Percentiles rank a stretch among this genome's conserved stretches.
Evolutionary conservation across 768 basidiomycete species (phyloP).

Genomic region (Podaxis rugospora): DNA sequence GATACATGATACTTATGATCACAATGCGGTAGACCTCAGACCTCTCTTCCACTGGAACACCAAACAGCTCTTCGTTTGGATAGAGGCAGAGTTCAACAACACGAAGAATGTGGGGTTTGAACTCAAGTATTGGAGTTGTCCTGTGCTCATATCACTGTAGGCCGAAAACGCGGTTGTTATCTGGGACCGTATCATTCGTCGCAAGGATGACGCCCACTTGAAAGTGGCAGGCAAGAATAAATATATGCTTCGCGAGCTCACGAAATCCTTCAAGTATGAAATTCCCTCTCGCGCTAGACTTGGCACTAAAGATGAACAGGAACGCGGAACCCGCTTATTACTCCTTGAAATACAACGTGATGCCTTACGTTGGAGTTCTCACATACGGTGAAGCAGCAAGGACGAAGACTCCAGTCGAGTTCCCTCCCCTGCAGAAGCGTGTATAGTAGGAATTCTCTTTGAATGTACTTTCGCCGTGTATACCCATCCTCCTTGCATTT

Average conservation of each 20-base stretch:
- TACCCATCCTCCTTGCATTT: neutral
- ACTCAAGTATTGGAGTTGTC: neutral
- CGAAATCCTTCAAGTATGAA: constrained; percentile 70
- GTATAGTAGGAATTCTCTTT: constrained; percentile 23
- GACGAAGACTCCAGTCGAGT: constrained; percentile 32
- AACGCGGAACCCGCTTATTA: constrained; percentile 63
- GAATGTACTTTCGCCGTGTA: neutral
- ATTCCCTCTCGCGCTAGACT: constrained; percentile 2
- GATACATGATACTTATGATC: neutral
- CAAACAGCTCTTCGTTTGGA: constrained; percentile 88
- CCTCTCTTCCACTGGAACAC: constrained; percentile 95
- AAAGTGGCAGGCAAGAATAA: constrained; percentile 71
- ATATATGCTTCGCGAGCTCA: constrained; percentile 77
- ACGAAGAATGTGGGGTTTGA: constrained; percentile 51
- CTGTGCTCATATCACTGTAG: constrained; percentile 11
- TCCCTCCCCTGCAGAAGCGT: constrained; percentile 36
- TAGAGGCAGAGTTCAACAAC: constrained; percentile 80
- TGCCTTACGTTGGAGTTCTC: constrained; percentile 84
- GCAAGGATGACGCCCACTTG: constrained; percentile 69
- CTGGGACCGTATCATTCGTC: constrained; percentile 90
- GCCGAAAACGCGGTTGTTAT: constrained; percentile 62
- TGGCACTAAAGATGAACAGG: constrained; percentile 31
- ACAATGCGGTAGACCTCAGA: constrained; percentile 53
- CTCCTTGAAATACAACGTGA: constrained; percentile 80
- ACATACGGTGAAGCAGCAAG: constrained; percentile 69